Evolutionary conservation across 495 filamentous ascomycete species (phyloP).

Genomic region (Lophiostoma macrostomum): DNA sequence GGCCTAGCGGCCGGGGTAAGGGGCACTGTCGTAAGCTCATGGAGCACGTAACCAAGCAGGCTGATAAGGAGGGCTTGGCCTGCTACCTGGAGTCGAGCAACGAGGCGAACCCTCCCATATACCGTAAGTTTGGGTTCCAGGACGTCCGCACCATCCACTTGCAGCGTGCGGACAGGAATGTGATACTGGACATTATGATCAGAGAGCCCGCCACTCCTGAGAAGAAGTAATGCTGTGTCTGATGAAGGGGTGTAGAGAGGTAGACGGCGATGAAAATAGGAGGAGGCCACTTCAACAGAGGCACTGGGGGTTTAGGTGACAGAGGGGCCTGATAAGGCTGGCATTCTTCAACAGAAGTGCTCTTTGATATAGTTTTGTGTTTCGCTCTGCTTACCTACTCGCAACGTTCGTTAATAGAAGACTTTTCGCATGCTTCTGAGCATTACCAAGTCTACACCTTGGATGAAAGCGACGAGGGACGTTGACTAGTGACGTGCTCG

Average conservation of each 20-base stretch:
- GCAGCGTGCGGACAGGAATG: slow-evolving; percentile 54
- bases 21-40: slow-evolving; percentile 69
- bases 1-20: slow-evolving; percentile 59
- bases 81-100: slow-evolving; percentile 77
- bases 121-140: slow-evolving; percentile 68
- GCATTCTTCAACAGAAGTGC: slow-evolving; percentile 29
- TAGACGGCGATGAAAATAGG: not conserved
- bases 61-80: slow-evolving; percentile 59
- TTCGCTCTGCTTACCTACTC: not conserved
- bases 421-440: no score
- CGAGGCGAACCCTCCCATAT: slow-evolving; percentile 61
- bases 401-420: no score
- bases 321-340: no score
- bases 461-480: no score
- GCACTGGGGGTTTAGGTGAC: no score
- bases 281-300: slow-evolving; percentile 23
- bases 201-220: slow-evolving; percentile 51
- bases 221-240: not conserved
- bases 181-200: slow-evolving; percentile 74
- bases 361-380: not conserved
- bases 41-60: slow-evolving; percentile 61
- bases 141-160: slow-evolving; percentile 57
- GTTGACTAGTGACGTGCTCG: no score
- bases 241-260: not conserved
- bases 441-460: no score